Percentiles rank a stretch among this genome's conserved stretches.
Evolutionary conservation across 1,139 yeast species (phyloP).

Genomic region (Taiozyma sp.): DNA sequence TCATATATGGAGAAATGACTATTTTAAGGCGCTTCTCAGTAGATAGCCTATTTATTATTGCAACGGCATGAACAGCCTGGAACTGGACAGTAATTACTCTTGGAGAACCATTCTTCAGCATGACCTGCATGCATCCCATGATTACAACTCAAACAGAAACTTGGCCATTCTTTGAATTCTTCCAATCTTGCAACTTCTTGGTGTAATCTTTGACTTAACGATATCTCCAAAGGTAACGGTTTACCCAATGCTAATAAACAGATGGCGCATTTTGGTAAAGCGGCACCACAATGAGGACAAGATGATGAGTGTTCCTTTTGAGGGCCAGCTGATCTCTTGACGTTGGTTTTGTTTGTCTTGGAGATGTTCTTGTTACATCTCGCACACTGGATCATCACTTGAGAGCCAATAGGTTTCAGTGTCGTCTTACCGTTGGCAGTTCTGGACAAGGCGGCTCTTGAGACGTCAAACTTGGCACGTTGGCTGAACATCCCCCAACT

Average conservation of each 20-base stretch:
- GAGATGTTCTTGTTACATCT: constrained; percentile 74
- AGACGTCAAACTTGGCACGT: constrained; percentile 83
- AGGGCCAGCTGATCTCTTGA: constrained; percentile 4
- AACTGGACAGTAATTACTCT: constrained; percentile 86
- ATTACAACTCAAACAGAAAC: constrained; percentile 85
- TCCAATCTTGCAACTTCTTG: constrained; percentile 7
- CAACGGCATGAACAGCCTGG: constrained; percentile 90
- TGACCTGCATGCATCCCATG: constrained; percentile 96
- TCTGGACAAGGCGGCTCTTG: constrained; percentile 61
- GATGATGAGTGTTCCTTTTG: constrained; percentile 22
- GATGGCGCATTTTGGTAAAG: constrained; percentile 89
- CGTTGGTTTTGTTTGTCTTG: constrained; percentile 19
- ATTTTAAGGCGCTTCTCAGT: not conserved
- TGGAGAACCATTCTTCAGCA: constrained; percentile 92
- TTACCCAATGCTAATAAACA: constrained; percentile 82
- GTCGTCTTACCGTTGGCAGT: constrained; percentile 45
- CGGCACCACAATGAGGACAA: constrained; percentile 85
- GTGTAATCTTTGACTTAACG: constrained; percentile 13
- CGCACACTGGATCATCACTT: constrained; percentile 74
- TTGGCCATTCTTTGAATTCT: constrained; percentile 69
- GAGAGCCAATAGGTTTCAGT: constrained; percentile 57
- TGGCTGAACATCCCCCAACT: constrained; percentile 79
- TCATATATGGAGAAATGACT: too few species aligned
- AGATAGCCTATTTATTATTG: constrained; percentile 29
- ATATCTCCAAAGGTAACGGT: constrained; percentile 43